Percentiles rank a stretch among this genome's conserved stretches.
These are phyloP conservation scores for Solanum okadae DNA, from an alignment of 257 asterid species.

Conservation along the genomic window DNA sequence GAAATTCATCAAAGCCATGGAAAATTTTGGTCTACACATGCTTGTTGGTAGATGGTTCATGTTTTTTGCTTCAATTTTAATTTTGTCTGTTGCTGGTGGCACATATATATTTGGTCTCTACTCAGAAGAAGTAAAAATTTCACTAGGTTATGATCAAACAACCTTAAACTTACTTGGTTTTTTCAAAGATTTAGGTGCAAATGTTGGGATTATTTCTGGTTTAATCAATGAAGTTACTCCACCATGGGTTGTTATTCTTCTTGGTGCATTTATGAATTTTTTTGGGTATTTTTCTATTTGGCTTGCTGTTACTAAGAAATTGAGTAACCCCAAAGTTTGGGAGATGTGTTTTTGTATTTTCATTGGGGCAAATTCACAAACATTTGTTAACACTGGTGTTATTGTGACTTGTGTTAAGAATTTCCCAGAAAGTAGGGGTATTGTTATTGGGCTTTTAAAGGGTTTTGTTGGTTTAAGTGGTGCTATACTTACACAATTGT, in stretches of 20 bases:
- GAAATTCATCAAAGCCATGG: background rate
- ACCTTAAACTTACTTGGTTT: constrained; percentile 45
- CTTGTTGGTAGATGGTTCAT: constrained; percentile 49
- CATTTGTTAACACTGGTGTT: constrained; percentile 55
- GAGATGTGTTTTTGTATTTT: constrained; percentile 55
- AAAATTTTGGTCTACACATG: constrained; percentile 15
- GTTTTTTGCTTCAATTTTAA: constrained; percentile 44
- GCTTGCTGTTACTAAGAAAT: constrained; percentile 34
- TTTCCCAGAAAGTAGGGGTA: constrained; percentile 57
- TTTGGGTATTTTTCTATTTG: constrained; percentile 55
- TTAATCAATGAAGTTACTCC: constrained; percentile 45
- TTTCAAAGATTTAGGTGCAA: constrained; percentile 59
- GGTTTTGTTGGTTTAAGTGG: constrained; percentile 65
- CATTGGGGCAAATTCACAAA: constrained; percentile 53
- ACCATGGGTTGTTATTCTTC: constrained; percentile 48
- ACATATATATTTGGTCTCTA: constrained; percentile 55
- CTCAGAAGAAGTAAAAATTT: constrained; percentile 35
- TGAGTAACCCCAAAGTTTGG: constrained; percentile 39
- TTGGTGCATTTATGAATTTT: constrained; percentile 49
- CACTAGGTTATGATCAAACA: constrained; percentile 60
- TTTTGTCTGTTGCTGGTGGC: constrained; percentile 60
- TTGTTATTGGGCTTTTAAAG: constrained; percentile 40
- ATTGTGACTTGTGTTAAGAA: constrained; percentile 57
- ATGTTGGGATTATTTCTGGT: constrained; percentile 52
- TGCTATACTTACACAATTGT: constrained; percentile 51